Evolutionary conservation across 306 rosid species (phyloP), one percentile per base, ranked within the genome.

Genomic region (Glycine soja): DNA sequence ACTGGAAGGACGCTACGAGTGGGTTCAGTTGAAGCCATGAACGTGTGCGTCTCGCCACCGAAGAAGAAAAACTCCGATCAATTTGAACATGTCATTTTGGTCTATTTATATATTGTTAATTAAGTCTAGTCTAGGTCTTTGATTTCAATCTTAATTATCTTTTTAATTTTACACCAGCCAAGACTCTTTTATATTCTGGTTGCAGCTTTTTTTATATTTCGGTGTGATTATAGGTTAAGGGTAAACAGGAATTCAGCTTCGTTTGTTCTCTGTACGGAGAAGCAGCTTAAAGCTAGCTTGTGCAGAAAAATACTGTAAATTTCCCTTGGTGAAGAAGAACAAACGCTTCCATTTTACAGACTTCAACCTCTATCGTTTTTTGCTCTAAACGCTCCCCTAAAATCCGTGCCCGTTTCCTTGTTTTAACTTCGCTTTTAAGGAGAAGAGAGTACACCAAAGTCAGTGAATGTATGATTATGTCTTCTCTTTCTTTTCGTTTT

Each of bases 1-100:
- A 0, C 70, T 88, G 85, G 94, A 95, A 88, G 99, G 99, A 79
- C 96, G 93, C 46, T 92, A 86, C 86, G 93, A 95, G 79, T 95
- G 99, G 99, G 84, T 87, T 84, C 80, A 86, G 80, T 59, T 93
- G 83, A 88, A 89, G 89, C 97, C 92, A 65, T 90, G 88, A 85
- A 77, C 38, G 15, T 57, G 19, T 56, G 45, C 4, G 42, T 54
- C 47, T 62, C 52, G 10, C 36, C 76, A 34, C 7, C 57, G 48
- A 65, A 45, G 68, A 69, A 75, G 18, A 54, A 67, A 62, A 36
- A 50, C 64, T 48, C 38, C 10, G 52, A 68, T 82, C 34, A 24
- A 63, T 74, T 68, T 38, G 64, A 47, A 58, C 56, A 52, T 40
- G 69, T 79, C 38, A 73, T 79, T 84, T 67, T 79, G 67, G 9